A percentile compares a stretch with the other conserved stretches of the same genome.
Evolutionary conservation across 2,329 filamentous ascomycete species (phyloP).

Genomic region (Trichoderma harzianum): DNA sequence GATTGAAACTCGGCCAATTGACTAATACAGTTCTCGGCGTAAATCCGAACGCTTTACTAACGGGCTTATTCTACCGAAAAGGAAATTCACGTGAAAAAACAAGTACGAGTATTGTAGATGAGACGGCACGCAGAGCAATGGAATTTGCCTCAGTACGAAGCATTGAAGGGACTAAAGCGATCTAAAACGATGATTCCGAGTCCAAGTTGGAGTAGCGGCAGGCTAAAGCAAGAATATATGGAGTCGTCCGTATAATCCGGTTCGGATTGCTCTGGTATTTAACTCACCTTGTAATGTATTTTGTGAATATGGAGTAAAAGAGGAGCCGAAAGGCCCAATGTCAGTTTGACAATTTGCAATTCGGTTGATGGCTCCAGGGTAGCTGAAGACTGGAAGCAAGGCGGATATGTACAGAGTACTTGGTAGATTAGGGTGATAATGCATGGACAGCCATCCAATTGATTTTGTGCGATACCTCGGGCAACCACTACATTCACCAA

Average conservation of each 20-base stretch:
- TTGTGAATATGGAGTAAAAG: background rate
- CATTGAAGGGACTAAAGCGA: background rate
- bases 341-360: background rate
- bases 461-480: background rate
- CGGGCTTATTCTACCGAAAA: background rate
- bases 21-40: background rate
- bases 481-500: background rate
- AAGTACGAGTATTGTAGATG: background rate
- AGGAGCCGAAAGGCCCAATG: background rate
- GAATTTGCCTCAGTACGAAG: background rate
- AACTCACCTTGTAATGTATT: background rate
- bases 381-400: background rate
- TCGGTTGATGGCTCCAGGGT: background rate
- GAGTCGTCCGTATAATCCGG: background rate
- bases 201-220: background rate
- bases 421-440: too few relatives aligned
- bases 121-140: background rate
- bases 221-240: background rate
- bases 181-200: background rate
- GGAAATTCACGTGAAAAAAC: background rate
- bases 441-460: background rate
- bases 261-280: background rate
- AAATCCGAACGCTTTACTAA: background rate
- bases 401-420: background rate
- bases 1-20: background rate